Evolutionary conservation across 1,284 basidiomycete genomes (phyloP).

Genomic region (Ganoderma boninense): DNA sequence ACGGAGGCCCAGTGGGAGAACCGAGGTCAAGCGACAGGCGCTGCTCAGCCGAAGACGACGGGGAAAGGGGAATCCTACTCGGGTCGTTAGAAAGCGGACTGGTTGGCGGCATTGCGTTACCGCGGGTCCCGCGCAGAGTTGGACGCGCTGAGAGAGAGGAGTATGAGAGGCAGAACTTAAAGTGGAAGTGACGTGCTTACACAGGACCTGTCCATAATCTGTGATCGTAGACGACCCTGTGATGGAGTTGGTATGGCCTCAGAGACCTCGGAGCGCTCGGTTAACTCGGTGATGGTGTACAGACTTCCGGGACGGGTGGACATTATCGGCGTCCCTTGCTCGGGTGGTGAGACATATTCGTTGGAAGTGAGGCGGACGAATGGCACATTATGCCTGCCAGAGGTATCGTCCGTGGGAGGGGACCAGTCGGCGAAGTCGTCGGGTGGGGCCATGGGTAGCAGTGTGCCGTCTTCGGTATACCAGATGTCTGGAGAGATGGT

Average conservation of each 20-base stretch:
- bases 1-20: slow-evolving; percentile 58
- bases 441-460: slow-evolving; percentile 38
- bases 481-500: slow-evolving; percentile 20
- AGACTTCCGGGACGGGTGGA: slow-evolving; percentile 45
- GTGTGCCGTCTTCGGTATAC: slow-evolving; percentile 34
- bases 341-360: slow-evolving; percentile 30
- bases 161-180: neutral
- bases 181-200: slow-evolving; percentile 45
- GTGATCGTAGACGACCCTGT: slow-evolving; percentile 51
- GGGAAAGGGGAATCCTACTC: slow-evolving; percentile 68
- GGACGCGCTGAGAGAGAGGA: slow-evolving; percentile 19
- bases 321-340: slow-evolving; percentile 25
- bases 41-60: slow-evolving; percentile 76
- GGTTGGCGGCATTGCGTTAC: neutral
- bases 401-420: slow-evolving; percentile 25
- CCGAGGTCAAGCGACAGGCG: slow-evolving; percentile 66
- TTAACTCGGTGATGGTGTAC: slow-evolving; percentile 69
- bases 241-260: slow-evolving; percentile 30
- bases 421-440: slow-evolving; percentile 37
- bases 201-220: slow-evolving; percentile 70
- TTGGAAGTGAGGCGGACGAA: slow-evolving; percentile 37
- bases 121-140: neutral
- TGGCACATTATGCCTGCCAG: slow-evolving; percentile 38
- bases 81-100: slow-evolving; percentile 50
- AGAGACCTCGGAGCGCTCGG: slow-evolving; percentile 52